Conservation (phyloP, 257 asterid genomes). For the Fraxinus cuspidata region DNA sequence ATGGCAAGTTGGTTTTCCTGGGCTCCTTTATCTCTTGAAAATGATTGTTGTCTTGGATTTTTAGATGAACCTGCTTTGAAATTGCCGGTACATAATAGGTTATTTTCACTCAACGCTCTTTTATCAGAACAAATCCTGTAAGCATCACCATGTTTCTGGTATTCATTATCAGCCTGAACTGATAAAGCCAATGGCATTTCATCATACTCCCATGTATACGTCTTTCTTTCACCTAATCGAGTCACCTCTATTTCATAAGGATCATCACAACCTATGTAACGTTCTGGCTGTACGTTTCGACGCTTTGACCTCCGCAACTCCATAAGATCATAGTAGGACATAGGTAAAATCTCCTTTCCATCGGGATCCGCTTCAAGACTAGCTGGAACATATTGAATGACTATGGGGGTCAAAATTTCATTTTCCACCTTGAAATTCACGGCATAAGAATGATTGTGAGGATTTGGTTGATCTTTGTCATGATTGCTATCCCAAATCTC, state of each 20-base stretch:
- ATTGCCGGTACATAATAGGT: conserved; percentile 23
- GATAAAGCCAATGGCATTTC: conserved; percentile 63
- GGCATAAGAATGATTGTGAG: conserved; percentile 31
- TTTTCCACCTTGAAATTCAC: conserved; percentile 69
- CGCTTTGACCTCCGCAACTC: conserved; percentile 84
- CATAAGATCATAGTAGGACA: conserved; percentile 38
- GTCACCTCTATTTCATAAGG: conserved; percentile 65
- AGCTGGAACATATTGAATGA: conserved; percentile 37
- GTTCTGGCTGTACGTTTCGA: conserved; percentile 67
- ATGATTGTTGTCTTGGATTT: conserved; percentile 9
- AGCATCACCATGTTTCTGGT: conserved; percentile 31
- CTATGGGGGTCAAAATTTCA: conserved; percentile 44
- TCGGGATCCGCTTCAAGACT: conserved; percentile 27
- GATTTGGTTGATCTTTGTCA: conserved; percentile 24
- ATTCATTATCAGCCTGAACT: conserved; percentile 69
- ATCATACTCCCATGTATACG: conserved; percentile 34
- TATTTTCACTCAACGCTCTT: conserved; percentile 25
- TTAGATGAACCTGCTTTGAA: conserved; percentile 23
- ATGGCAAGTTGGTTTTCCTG: conserved; percentile 34
- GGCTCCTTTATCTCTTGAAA: conserved; percentile 17
- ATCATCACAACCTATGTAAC: conserved; percentile 67
- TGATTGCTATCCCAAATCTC: conserved; percentile 49
- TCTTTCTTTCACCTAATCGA: conserved; percentile 71
- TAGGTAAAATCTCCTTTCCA: conserved; percentile 37
- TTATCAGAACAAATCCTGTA: conserved; percentile 24